Conservation (phyloP, 2,329 filamentous ascomycete genomes). For the Fusarium sp. region DNA sequence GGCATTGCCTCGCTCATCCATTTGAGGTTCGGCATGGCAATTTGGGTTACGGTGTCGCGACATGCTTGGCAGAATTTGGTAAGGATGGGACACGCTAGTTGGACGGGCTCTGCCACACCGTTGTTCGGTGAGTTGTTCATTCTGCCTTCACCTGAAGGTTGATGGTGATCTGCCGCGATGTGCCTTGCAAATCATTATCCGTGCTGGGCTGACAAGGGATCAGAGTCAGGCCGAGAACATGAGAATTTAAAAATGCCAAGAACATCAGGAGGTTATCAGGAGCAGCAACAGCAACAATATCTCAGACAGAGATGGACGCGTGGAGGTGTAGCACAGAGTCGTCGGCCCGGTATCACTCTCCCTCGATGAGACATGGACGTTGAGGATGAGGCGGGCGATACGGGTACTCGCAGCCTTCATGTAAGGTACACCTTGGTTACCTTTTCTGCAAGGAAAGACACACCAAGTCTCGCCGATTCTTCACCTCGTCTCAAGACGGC, state of each 20-base stretch:
- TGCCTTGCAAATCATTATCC: constrained; percentile 20
- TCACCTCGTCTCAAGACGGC: background rate
- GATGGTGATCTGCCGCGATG: constrained; percentile 34
- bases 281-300: background rate
- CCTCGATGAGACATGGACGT: background rate
- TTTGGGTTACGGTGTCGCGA: background rate
- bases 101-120: constrained; percentile 16
- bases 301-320: constrained; percentile 3
- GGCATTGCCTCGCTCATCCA: background rate
- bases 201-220: constrained; percentile 19
- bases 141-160: constrained; percentile 35
- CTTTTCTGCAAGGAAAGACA: background rate
- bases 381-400: background rate
- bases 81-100: constrained; percentile 10
- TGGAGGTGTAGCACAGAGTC: constrained; percentile 9
- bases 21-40: background rate
- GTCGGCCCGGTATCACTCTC: constrained; percentile 6
- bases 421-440: constrained; percentile 6
- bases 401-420: background rate
- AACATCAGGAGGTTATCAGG: background rate
- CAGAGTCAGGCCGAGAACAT: constrained; percentile 2
- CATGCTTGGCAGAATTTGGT: constrained; percentile 11
- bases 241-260: constrained; percentile 20
- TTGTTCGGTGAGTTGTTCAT: constrained; percentile 24
- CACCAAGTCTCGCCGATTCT: background rate